Evolutionary conservation across 2,329 filamentous ascomycete genomes (phyloP), one percentile per base, ranked within the genome.

Genomic region (Ampelomyces quisqualis): DNA sequence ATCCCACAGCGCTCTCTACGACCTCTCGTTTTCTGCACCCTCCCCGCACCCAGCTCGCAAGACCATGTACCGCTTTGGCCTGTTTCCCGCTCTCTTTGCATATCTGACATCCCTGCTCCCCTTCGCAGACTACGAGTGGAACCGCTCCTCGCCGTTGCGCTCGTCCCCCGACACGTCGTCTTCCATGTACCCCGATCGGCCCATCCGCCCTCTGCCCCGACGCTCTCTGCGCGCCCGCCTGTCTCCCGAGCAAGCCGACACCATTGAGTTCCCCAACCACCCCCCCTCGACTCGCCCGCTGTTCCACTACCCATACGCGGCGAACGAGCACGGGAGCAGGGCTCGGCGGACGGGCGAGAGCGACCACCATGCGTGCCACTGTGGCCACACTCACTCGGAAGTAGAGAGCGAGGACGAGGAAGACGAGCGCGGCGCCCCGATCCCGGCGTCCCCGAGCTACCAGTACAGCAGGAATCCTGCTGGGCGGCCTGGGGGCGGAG

Each of bases 161-260:
- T 67, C 64, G 46, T 65, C 64, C 27, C 75, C 82, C 53, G 89
- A 95, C 75, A 85, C 86, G 44, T 78, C 83, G 51, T 93, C 89
- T 45, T 82, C 86, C 45, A 77, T 88, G 60, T 95, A 88, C 66
- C 89, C 89, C 53, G 88, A 95, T 65, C 85, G 93, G 69, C 86
- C 91, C 47, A 98, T 98, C 66, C 85, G 90, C 64, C 93, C 93
- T 41, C 75, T 98, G 46, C 93, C 93, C 29, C 93, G 88, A 71
- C 86, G 90, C 60, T 85, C 88, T 51, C 78, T 98, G 39, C 88
- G 90, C 58, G 90, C 93, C 65, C 84, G 88, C 41, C 77, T 98
- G 37, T 90, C 91, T 21, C 85, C 88, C 45, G 88, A 95, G 67
- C 84, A 87, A 57, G 89, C 87, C 41, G 84, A 86, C 38, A 81